A percentile compares a stretch with the other conserved stretches of the same genome.
Conservation (phyloP, 2,329 filamentous ascomycete genomes). For the Coleophoma cylindrospora region DNA sequence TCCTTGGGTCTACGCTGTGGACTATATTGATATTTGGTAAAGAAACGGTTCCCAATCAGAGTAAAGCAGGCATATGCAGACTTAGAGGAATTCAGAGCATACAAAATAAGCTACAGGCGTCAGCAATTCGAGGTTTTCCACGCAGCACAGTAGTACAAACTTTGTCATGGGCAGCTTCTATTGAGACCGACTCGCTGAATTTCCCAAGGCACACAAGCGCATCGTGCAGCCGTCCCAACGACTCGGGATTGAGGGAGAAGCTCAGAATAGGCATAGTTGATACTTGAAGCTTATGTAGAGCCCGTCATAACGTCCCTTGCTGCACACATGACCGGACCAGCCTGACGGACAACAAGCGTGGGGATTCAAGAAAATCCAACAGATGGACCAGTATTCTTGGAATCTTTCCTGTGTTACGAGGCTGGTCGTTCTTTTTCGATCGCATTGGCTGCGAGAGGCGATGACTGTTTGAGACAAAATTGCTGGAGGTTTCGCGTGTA, state of each 20-base stretch:
- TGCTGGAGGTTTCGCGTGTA: neutral
- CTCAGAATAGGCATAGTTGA: constrained; percentile 55
- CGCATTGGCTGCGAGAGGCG: too few relatives aligned
- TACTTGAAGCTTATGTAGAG: neutral
- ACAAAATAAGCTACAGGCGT: constrained; percentile 58
- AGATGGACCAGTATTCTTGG: too few relatives aligned
- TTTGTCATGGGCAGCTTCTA: constrained; percentile 44
- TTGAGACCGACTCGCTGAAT: constrained; percentile 73
- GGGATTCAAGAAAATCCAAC: too few relatives aligned
- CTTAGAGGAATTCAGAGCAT: constrained; percentile 74
- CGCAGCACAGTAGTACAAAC: constrained; percentile 4
- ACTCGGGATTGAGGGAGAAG: constrained; percentile 71
- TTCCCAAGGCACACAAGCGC: constrained; percentile 69
- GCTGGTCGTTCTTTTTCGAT: too few relatives aligned
- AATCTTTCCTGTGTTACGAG: too few relatives aligned
- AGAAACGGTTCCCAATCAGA: constrained; percentile 64
- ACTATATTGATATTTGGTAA: constrained; percentile 65
- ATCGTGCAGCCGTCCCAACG: constrained; percentile 66
- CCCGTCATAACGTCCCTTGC: too few relatives aligned
- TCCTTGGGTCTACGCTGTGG: constrained; percentile 29
- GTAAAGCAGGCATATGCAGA: constrained; percentile 73
- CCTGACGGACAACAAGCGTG: too few relatives aligned
- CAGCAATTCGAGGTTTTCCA: neutral
- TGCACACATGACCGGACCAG: too few relatives aligned
- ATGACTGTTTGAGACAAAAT: too few relatives aligned